Percentiles rank a stretch among this genome's conserved stretches.
Conservation (phyloP, 805 yeast genomes). For the Yarrowia sp. region DNA sequence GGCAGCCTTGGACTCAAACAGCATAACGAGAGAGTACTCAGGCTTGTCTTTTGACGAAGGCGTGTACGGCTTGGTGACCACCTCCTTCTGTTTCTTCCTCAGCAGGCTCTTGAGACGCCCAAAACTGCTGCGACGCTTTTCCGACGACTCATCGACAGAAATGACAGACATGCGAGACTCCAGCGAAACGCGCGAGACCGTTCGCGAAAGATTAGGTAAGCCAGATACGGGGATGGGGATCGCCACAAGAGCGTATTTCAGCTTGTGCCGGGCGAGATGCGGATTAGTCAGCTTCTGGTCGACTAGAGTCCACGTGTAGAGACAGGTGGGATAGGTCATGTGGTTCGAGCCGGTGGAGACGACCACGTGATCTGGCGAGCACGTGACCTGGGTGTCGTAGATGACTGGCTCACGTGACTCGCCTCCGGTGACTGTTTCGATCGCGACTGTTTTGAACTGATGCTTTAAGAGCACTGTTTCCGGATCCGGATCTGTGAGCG, state of each 20-base stretch:
- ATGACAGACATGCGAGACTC: background rate
- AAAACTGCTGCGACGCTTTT: background rate
- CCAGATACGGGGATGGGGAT: conserved; percentile 14
- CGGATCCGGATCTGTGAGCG: background rate
- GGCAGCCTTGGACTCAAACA: background rate
- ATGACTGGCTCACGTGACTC: conserved; percentile 3
- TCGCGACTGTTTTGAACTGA: background rate
- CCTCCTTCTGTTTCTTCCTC: background rate
- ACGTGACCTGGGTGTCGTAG: background rate
- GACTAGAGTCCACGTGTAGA: conserved; percentile 16
- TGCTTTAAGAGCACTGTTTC: background rate
- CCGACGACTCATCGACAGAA: background rate
- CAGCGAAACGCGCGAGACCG: background rate
- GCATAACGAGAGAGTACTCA: background rate
- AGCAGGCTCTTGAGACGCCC: conserved; percentile 6
- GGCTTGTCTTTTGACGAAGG: conserved; percentile 2
- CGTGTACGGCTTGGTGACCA: background rate
- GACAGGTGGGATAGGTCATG: background rate
- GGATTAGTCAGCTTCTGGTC: conserved; percentile 7
- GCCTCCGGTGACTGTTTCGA: conserved; percentile 1
- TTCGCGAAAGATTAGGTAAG: background rate
- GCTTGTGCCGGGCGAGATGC: background rate
- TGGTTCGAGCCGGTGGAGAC: background rate
- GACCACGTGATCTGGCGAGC: background rate
- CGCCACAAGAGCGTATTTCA: conserved; percentile 2